phyloP scores from a whole-genome alignment of 495 filamentous ascomycete genomes.

The Annulohypoxylon moriforme region DNA sequence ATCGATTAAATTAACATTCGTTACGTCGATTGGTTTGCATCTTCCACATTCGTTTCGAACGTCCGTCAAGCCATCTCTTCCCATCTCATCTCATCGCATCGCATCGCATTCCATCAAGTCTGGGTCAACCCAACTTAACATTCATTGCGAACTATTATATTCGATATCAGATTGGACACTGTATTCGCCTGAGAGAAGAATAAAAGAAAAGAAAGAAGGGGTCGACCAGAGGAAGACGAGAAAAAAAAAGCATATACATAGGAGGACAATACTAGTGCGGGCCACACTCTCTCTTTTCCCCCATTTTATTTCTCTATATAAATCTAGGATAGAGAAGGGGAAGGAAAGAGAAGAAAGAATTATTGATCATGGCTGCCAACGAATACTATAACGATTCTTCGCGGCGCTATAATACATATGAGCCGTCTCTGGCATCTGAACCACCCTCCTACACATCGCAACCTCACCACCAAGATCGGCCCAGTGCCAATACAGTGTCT shows the following conservation, averaged over 20 bases:
- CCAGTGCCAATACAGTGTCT: constrained; percentile 50
- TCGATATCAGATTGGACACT: neutral
- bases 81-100: neutral
- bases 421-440: constrained; percentile 42
- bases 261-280: constrained; percentile 13
- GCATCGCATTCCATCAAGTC: neutral
- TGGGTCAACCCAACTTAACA: neutral
- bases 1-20: constrained; percentile 1
- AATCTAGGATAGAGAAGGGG: neutral
- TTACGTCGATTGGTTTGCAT: constrained; percentile 27
- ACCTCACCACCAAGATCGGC: constrained; percentile 54
- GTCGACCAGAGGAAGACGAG: neutral
- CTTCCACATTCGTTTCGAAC: constrained; percentile 26
- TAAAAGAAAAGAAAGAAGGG: neutral
- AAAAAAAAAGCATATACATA: neutral
- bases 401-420: constrained; percentile 48
- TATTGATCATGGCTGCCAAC: constrained; percentile 78
- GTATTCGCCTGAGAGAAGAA: neutral
- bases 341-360: neutral
- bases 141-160: neutral
- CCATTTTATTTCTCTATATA: neutral
- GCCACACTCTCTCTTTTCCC: constrained; percentile 7
- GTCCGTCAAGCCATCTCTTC: neutral
- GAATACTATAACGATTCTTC: constrained; percentile 77
- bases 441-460: constrained; percentile 48